Conservation (phyloP, 148 eudicot species). For the Rhododendron vialii region DNA sequence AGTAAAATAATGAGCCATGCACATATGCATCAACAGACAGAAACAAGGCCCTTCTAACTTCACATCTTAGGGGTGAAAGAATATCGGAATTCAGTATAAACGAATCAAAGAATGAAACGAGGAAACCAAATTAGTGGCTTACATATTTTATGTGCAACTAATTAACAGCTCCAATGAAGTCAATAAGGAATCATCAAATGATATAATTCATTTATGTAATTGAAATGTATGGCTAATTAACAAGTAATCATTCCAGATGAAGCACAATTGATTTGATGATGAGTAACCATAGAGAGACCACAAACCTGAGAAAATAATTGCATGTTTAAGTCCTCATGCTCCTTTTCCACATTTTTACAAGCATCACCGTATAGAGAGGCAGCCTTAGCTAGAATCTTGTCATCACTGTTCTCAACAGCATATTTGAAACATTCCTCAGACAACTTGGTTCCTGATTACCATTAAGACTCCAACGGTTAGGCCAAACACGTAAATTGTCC, state of each 20-base stretch:
- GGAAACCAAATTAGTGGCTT: neutral
- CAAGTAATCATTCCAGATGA: neutral
- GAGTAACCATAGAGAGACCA: neutral
- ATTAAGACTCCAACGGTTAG: neutral
- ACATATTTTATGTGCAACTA: neutral
- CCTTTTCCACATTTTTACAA: conserved; percentile 86
- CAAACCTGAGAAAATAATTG: conserved; percentile 68
- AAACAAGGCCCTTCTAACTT: neutral
- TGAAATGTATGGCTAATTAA: neutral
- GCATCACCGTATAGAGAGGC: conserved; percentile 95
- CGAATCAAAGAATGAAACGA: neutral
- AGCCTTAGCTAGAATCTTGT: conserved; percentile 81
- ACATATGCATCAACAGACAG: neutral
- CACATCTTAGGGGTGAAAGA: neutral
- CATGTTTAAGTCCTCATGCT: conserved; percentile 78
- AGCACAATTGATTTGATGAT: neutral
- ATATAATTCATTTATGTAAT: neutral
- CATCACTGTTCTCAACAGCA: conserved; percentile 79
- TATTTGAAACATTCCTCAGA: conserved; percentile 95
- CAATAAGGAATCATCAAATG: neutral
- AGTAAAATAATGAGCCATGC: neutral
- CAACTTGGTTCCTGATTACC: conserved; percentile 70
- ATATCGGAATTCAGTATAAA: neutral
- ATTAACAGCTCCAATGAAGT: neutral
- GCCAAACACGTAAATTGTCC: neutral